Percentiles rank a stretch among this genome's conserved stretches.
phyloP scores from a whole-genome alignment of 352 stramenopile genomes.

The Elongisporangium undulatum region DNA sequence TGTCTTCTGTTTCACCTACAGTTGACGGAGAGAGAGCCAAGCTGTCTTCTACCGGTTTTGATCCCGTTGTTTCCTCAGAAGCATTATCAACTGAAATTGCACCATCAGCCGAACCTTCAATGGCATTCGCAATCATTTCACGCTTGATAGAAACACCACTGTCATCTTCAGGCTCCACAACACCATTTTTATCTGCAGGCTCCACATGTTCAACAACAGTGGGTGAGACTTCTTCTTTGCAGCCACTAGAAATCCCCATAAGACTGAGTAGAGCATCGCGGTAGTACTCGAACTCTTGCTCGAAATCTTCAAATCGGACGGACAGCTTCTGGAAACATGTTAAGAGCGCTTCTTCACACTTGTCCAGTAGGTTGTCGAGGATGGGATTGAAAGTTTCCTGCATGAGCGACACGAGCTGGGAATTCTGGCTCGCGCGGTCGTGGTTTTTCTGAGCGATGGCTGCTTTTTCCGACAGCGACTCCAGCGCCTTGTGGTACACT shows the following conservation, averaged over 20 bases:
- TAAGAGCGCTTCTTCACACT: conserved; percentile 69
- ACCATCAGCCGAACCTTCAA: conserved; percentile 8
- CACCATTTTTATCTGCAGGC: conserved; percentile 14
- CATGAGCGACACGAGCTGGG: conserved; percentile 60
- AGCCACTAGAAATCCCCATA: conserved; percentile 10
- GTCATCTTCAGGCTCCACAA: conserved; percentile 16
- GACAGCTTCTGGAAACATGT: conserved; percentile 60
- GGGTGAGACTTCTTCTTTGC: not conserved
- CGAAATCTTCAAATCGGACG: conserved; percentile 64
- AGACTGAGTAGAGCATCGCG: conserved; percentile 50
- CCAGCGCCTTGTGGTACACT: conserved; percentile 57
- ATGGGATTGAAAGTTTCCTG: conserved; percentile 68
- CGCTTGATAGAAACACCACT: conserved; percentile 34
- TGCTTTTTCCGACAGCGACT: conserved; percentile 40
- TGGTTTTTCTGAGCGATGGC: conserved; percentile 45
- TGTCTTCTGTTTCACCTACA: conserved; percentile 27
- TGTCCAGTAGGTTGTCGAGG: conserved; percentile 47
- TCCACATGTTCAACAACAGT: conserved; percentile 2
- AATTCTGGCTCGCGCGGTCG: conserved; percentile 51
- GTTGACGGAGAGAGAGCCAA: not conserved
- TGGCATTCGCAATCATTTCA: conserved; percentile 26
- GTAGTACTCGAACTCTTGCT: conserved; percentile 80
- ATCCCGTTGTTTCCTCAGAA: not conserved
- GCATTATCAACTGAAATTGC: not conserved
- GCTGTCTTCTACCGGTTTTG: not conserved